Percentiles rank a stretch among this genome's conserved stretches.
Conservation (phyloP, 768 basidiomycete species). For the Pleurotus giganteus region DNA sequence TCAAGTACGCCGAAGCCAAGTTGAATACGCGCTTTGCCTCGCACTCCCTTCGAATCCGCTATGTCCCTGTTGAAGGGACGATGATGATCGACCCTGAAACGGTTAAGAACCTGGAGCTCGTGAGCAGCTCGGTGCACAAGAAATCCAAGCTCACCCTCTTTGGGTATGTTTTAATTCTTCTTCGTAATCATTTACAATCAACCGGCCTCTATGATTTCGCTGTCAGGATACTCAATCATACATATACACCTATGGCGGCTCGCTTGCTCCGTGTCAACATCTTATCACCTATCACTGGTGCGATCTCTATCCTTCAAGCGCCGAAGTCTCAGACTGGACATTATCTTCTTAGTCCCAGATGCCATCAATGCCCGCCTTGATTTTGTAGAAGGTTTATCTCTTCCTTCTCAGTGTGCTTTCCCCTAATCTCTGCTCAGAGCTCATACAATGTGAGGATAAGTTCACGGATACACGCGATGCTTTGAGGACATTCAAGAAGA, state of each 20-base stretch:
- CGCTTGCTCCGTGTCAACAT: slow-evolving; percentile 79
- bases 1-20: slow-evolving; percentile 76
- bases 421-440: slow-evolving; percentile 42
- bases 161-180: slow-evolving; percentile 51
- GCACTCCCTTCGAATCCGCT: slow-evolving; percentile 70
- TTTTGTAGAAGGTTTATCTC: slow-evolving; percentile 68
- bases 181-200: too few relatives aligned
- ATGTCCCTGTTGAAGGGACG: slow-evolving; percentile 81
- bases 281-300: slow-evolving; percentile 78
- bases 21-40: slow-evolving; percentile 70
- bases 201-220: background rate
- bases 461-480: slow-evolving; percentile 69
- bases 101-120: slow-evolving; percentile 84
- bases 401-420: background rate
- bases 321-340: slow-evolving; percentile 5
- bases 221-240: slow-evolving; percentile 68
- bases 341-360: slow-evolving; percentile 39
- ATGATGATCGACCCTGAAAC: slow-evolving; percentile 95
- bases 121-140: slow-evolving; percentile 66
- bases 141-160: slow-evolving; percentile 76
- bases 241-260: slow-evolving; percentile 87
- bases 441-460: slow-evolving; percentile 73
- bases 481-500: slow-evolving; percentile 67
- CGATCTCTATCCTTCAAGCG: slow-evolving; percentile 1
- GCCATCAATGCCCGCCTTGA: slow-evolving; percentile 82